These are phyloP conservation scores for Rosa rugosa DNA, from an alignment of 306 rosid species.

Conservation along the genomic window DNA sequence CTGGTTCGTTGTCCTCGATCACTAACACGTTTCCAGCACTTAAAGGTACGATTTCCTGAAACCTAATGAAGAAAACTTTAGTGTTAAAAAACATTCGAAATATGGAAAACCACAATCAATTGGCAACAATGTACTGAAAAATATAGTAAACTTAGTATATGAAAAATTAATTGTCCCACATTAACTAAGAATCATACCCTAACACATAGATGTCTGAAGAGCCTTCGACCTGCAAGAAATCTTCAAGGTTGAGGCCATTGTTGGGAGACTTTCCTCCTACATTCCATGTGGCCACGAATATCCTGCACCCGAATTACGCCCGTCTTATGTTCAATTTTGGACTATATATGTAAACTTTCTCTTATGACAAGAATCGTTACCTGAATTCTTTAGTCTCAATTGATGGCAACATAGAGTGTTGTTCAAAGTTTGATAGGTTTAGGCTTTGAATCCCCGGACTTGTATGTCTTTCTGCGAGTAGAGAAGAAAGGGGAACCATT, in stretches of 20 bases:
- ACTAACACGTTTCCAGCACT: constrained; percentile 89
- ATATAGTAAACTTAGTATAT: too few species aligned
- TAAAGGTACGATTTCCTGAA: constrained; percentile 93
- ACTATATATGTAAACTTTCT: background rate
- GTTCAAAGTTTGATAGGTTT: constrained; percentile 65
- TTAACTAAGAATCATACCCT: constrained; percentile 46
- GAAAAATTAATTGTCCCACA: background rate
- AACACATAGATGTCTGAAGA: constrained; percentile 76
- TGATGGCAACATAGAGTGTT: constrained; percentile 43
- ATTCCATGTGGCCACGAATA: constrained; percentile 91
- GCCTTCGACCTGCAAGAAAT: constrained; percentile 80
- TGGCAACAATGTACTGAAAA: background rate
- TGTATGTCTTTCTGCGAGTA: constrained; percentile 55
- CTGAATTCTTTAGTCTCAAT: constrained; percentile 58
- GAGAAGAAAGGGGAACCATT: constrained; percentile 17
- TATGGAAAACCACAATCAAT: background rate
- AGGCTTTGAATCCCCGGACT: constrained; percentile 71
- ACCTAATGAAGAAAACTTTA: constrained; percentile 36
- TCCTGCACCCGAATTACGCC: constrained; percentile 37
- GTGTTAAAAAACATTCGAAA: background rate
- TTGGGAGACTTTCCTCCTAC: constrained; percentile 87
- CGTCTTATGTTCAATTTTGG: background rate
- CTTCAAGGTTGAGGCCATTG: constrained; percentile 77
- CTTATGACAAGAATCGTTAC: constrained; percentile 30
- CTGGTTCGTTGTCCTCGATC: constrained; percentile 94